Conservation (phyloP, 176 grass and related monocot genomes). For the Oryza australiensis region DNA sequence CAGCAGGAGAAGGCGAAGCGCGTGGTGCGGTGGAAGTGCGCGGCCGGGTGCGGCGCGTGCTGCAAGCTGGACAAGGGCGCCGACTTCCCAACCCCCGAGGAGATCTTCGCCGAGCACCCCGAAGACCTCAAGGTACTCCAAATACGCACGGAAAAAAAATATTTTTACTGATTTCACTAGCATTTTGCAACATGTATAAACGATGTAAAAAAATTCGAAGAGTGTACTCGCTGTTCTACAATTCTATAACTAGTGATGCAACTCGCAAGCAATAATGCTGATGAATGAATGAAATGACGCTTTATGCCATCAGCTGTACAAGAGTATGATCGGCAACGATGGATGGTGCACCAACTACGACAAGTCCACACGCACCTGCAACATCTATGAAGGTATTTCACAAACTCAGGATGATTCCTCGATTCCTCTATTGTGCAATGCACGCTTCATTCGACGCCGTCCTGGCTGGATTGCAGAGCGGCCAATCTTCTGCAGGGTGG, state of each 20-base stretch:
- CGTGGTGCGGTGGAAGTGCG: slow-evolving; percentile 60
- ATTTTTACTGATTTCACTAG: not conserved
- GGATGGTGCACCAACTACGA: slow-evolving; percentile 81
- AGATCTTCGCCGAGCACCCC: slow-evolving; percentile 61
- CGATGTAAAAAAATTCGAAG: not conserved
- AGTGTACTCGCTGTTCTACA: not conserved
- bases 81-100: slow-evolving; percentile 59
- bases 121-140: slow-evolving; percentile 54
- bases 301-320: slow-evolving; percentile 50
- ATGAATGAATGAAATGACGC: not conserved
- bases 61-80: slow-evolving; percentile 86
- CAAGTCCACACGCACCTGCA: slow-evolving; percentile 57
- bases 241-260: not conserved
- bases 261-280: not conserved
- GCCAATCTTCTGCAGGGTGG: slow-evolving; percentile 67
- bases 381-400: slow-evolving; percentile 57
- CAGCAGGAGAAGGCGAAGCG: slow-evolving; percentile 35
- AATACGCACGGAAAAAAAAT: too few species aligned
- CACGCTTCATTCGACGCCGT: not conserved
- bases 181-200: not conserved
- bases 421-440: not conserved
- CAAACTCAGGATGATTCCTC: not conserved
- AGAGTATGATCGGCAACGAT: slow-evolving; percentile 63
- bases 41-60: slow-evolving; percentile 74
- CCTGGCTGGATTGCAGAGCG: slow-evolving; percentile 40